These are phyloP conservation scores for Triticum monococcum DNA, from an alignment of 176 grass and related monocot species.

Conservation along the genomic window DNA sequence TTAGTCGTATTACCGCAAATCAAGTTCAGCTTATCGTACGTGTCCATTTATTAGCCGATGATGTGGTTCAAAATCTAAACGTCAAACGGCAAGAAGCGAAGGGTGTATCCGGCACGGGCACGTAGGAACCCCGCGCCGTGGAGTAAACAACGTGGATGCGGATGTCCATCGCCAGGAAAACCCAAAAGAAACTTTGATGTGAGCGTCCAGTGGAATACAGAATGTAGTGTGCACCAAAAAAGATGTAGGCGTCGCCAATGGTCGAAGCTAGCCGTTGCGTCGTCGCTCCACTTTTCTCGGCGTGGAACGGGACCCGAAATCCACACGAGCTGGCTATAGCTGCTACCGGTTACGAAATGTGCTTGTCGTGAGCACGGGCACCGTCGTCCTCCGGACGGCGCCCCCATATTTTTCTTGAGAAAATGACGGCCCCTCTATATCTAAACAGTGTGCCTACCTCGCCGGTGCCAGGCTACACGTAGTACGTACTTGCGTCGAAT, in stretches of 20 bases:
- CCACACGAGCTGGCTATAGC: conserved; percentile 15
- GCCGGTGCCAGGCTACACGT: background rate
- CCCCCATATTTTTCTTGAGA: too few relatives aligned
- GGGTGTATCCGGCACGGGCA: background rate
- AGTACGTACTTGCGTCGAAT: background rate
- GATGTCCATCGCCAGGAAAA: conserved; percentile 15
- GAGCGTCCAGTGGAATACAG: conserved; percentile 11
- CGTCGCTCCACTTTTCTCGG: conserved; percentile 39
- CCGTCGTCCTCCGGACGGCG: conserved; percentile 12
- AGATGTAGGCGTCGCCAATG: background rate
- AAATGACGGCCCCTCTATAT: background rate
- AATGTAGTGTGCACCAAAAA: background rate
- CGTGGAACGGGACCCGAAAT: conserved; percentile 30
- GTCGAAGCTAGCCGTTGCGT: conserved; percentile 45
- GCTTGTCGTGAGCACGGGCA: conserved; percentile 35
- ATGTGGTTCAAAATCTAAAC: background rate
- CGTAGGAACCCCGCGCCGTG: background rate
- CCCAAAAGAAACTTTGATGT: background rate
- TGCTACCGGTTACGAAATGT: background rate
- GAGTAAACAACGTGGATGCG: conserved; percentile 29
- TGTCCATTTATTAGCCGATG: background rate
- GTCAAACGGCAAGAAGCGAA: conserved; percentile 20
- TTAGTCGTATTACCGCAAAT: too few relatives aligned
- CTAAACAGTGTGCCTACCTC: background rate
- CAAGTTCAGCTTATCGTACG: too few relatives aligned